Conservation (phyloP, 805 yeast species). For the Candida taoyuanica region DNA sequence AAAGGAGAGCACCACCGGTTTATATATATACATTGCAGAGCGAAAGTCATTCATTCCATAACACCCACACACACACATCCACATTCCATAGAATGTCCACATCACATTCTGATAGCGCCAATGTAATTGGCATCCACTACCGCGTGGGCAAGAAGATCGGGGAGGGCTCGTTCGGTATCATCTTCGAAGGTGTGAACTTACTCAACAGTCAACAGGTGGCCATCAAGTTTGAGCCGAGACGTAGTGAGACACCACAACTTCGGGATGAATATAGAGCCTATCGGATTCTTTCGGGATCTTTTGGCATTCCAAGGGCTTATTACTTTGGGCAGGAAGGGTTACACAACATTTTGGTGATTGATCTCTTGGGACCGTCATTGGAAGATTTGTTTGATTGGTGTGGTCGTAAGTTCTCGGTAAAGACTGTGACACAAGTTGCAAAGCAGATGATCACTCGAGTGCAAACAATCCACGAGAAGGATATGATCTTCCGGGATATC, state of each 20-base stretch:
- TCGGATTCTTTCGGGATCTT: constrained; percentile 73
- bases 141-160: constrained; percentile 97
- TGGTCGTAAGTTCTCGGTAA: constrained; percentile 79
- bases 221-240: constrained; percentile 94
- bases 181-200: constrained; percentile 91
- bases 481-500: constrained; percentile 91
- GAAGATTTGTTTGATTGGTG: constrained; percentile 99
- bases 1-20: too few species aligned
- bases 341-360: constrained; percentile 92
- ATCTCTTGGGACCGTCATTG: constrained; percentile 88
- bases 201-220: constrained; percentile 93
- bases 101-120: constrained; percentile 18
- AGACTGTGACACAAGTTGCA: constrained; percentile 90
- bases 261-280: constrained; percentile 97
- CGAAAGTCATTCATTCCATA: neutral
- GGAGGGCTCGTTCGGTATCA: constrained; percentile 97
- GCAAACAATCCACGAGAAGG: constrained; percentile 82
- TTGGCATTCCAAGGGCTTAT: constrained; percentile 94
- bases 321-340: constrained; percentile 98
- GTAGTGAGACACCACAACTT: constrained; percentile 94
- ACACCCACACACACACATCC: neutral
- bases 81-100: neutral
- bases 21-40: too few species aligned
- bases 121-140: constrained; percentile 86
- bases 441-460: constrained; percentile 90